Percentiles rank a stretch among this genome's conserved stretches.
These are phyloP conservation scores for Grigorovia humatica DNA, from an alignment of 805 yeast genomes.

Conservation along the genomic window DNA sequence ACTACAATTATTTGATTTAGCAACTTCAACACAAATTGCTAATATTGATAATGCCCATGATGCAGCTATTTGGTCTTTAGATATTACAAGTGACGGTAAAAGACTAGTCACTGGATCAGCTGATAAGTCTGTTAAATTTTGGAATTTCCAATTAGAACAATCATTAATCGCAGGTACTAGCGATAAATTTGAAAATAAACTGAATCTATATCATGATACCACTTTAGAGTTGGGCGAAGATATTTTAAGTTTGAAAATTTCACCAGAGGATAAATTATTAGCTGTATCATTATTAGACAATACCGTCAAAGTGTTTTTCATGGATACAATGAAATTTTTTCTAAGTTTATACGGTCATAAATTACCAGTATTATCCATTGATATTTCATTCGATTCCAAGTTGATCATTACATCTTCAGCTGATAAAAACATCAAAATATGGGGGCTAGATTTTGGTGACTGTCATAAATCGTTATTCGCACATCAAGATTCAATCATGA, in stretches of 20 bases:
- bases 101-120: slow-evolving; percentile 86
- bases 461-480: slow-evolving; percentile 96
- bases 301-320: slow-evolving; percentile 89
- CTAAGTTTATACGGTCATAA: slow-evolving; percentile 92
- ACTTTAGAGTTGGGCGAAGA: slow-evolving; percentile 84
- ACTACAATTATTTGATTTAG: slow-evolving; percentile 75
- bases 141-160: slow-evolving; percentile 68
- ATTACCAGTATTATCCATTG: slow-evolving; percentile 86
- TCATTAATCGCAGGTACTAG: slow-evolving; percentile 64
- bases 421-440: slow-evolving; percentile 91
- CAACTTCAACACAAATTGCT: slow-evolving; percentile 66
- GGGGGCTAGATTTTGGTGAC: slow-evolving; percentile 99
- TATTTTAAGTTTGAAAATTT: slow-evolving; percentile 64
- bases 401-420: slow-evolving; percentile 88
- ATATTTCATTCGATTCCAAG: slow-evolving; percentile 82
- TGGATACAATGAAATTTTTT: slow-evolving; percentile 79
- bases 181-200: slow-evolving; percentile 34
- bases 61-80: slow-evolving; percentile 85
- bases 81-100: slow-evolving; percentile 76
- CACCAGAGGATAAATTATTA: slow-evolving; percentile 66
- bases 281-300: slow-evolving; percentile 84
- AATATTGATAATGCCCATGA: slow-evolving; percentile 66
- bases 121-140: slow-evolving; percentile 80
- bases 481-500: slow-evolving; percentile 92
- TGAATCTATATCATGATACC: slow-evolving; percentile 62